Percentiles rank a stretch among this genome's conserved stretches.
Evolutionary conservation across 164 flowering plant genomes (phyloP).

Genomic region (Sedum album): DNA sequence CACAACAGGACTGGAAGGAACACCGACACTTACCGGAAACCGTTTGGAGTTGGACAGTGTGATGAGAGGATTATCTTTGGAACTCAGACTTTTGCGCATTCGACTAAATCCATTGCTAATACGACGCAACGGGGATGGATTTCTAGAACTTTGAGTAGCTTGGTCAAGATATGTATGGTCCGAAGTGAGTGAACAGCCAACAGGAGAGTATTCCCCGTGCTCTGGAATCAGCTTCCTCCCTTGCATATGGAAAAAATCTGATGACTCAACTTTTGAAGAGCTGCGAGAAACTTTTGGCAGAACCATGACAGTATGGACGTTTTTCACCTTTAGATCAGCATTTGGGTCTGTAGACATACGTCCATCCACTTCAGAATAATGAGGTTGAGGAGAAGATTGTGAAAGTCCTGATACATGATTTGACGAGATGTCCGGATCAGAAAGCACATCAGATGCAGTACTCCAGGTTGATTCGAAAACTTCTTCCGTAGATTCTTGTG

Average conservation of each 20-base stretch:
- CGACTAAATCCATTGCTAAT: constrained; percentile 37
- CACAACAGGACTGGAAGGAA: constrained; percentile 40
- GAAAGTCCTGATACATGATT: constrained; percentile 27
- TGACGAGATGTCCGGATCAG: constrained; percentile 13
- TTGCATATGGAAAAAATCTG: constrained; percentile 9
- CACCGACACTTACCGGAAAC: constrained; percentile 19
- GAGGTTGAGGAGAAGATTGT: constrained; percentile 46
- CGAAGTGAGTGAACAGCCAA: constrained; percentile 13
- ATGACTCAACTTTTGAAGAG: neutral
- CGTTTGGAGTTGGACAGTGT: constrained; percentile 34
- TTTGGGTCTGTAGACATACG: constrained; percentile 10
- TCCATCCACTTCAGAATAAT: constrained; percentile 15
- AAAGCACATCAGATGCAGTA: constrained; percentile 30
- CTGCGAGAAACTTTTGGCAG: constrained; percentile 17
- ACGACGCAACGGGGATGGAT: constrained; percentile 40
- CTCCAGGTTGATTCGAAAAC: constrained; percentile 14
- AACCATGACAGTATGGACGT: constrained; percentile 12
- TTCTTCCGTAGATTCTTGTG: constrained; percentile 13
- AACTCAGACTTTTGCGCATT: constrained; percentile 59
- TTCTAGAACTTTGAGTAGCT: constrained; percentile 21
- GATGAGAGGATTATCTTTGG: constrained; percentile 38
- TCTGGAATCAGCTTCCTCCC: constrained; percentile 9
- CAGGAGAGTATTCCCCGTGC: constrained; percentile 5
- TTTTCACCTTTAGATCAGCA: neutral
- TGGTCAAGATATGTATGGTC: constrained; percentile 18